Base-by-base conservation (phyloP, 176 grass and related monocot species). In the Triticum dicoccoides region DNA sequence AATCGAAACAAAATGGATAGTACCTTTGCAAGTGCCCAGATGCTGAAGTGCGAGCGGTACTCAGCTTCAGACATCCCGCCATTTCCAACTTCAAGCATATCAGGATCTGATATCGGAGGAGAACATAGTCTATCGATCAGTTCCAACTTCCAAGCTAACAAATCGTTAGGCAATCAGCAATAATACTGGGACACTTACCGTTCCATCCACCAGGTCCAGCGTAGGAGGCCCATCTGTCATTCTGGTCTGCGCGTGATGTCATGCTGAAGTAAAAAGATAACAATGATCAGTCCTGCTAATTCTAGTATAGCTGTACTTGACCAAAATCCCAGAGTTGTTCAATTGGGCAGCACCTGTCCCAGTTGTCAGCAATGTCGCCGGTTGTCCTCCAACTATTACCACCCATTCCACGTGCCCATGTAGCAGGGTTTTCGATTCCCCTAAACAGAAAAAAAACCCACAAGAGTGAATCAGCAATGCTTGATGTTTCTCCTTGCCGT, bases 351-450 rank as follows among this genome's bases (percentile, higher is more conserved):
- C 54, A 95, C 97, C 94, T 96, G 69, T 34, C 76, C 97, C 94
- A 99, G 77, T 92, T 96, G 76, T 96, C 97, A 6, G 65, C 77
- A 9, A 99, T 99, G 78, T 99, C 94, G 0, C 8, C 87, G 15
- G 97, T 99, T 67, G 94, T 99, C 87, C 97, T 96, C 97, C 97
- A 94, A 83, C 97, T 99, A 64, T 99, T 96, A 35, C 47, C 47
- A 51, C 94, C 94, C 35, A 94, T 83, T 15, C 80, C 2, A 3
- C 90, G 49, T 65, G 92, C 97, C 97, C 97, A 99, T 10, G 97
- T 99, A 37, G 97, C 97, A 47, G 97, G 97, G 70, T 96, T 81
- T 17, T 91, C 67, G 52, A 24, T 39, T 15, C 97, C 94, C 97
- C 97, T 99, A 77, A 66, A 77, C 32, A 32, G 14, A 14, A 17